Evolutionary conservation across 2,329 filamentous ascomycete species (phyloP).

Genomic region (Arachnopeziza araneosa): DNA sequence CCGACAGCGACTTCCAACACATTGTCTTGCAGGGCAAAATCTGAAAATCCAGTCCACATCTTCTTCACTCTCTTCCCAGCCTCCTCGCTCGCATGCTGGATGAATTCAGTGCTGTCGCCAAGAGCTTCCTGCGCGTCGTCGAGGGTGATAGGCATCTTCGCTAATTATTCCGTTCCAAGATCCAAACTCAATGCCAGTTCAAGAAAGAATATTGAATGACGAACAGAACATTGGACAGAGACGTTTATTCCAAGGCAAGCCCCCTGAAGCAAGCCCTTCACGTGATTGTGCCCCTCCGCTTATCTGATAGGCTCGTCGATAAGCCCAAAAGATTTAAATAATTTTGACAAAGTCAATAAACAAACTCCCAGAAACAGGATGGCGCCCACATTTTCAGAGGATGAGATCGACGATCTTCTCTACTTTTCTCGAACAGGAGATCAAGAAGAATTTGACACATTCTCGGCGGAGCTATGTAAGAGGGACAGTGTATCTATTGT

Average conservation of each 20-base stretch:
- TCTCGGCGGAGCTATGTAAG: constrained; percentile 53
- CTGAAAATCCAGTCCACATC: constrained; percentile 53
- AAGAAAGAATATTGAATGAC: too few species aligned
- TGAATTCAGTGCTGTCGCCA: constrained; percentile 21
- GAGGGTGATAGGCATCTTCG: constrained; percentile 12
- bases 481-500: constrained; percentile 53
- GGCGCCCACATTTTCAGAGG: constrained; percentile 51
- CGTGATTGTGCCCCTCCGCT: not conserved
- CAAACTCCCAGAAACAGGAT: not conserved
- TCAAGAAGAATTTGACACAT: constrained; percentile 56
- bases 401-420: constrained; percentile 86
- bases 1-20: constrained; percentile 72
- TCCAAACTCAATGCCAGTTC: too few species aligned
- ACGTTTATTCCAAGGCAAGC: not conserved
- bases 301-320: not conserved
- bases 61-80: constrained; percentile 34
- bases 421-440: constrained; percentile 82
- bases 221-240: not conserved
- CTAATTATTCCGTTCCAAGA: not conserved
- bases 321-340: not conserved
- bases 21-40: constrained; percentile 70
- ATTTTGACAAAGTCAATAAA: not conserved
- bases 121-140: constrained; percentile 10
- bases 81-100: constrained; percentile 21
- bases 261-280: not conserved